Evolutionary conservation across 2,329 filamentous ascomycete genomes (phyloP), one percentile per base, ranked within the genome.

Genomic region (Cadophora malorum): DNA sequence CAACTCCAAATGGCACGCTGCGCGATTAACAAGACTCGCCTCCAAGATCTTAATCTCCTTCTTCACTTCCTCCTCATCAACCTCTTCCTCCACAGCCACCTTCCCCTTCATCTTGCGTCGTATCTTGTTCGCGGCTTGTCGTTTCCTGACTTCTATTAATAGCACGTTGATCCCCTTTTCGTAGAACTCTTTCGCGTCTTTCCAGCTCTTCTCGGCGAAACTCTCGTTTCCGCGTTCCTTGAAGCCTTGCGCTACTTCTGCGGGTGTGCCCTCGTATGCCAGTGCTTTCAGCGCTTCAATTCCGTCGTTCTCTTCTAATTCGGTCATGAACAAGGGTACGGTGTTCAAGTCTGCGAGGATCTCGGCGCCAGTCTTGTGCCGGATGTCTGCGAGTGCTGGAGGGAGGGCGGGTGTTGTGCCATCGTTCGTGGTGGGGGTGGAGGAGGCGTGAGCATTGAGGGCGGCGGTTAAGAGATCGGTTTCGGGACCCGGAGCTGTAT

Each of bases 291-390:
- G 85, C 0, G 96, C 96, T 74, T 96, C 94, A 0, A 97, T 84
- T 73, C 92, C 89, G 70, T 91, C 84, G 76, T 97, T 97, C 71
- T 96, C 91, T 74, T 92, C 92, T 41, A 97, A 85, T 73, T 92
- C 90, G 35, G 94, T 98, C 96, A 99, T 99, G 84, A 99, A 99
- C 47, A 99, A 86, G 7, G 96, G 96, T 59, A 86, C 85, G 71
- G 88, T 87, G 76, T 91, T 91, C 80, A 92, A 83, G 74, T 90
- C 86, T 58, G 83, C 81, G 50, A 90, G 76, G 45, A 92, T 80
- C 72, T 91, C 87, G 59, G 90, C 86, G 0, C 82, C 82, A 4
- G 84, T 83, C 75, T 88, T 83, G 65, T 84, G 82, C 69, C 83
- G 84, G 55, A 87, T 80, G 1, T 83, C 84, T 21, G 85, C 85